Evolutionary conservation across 768 basidiomycete genomes (phyloP).

Genomic region (Mycena rebaudengoi): DNA sequence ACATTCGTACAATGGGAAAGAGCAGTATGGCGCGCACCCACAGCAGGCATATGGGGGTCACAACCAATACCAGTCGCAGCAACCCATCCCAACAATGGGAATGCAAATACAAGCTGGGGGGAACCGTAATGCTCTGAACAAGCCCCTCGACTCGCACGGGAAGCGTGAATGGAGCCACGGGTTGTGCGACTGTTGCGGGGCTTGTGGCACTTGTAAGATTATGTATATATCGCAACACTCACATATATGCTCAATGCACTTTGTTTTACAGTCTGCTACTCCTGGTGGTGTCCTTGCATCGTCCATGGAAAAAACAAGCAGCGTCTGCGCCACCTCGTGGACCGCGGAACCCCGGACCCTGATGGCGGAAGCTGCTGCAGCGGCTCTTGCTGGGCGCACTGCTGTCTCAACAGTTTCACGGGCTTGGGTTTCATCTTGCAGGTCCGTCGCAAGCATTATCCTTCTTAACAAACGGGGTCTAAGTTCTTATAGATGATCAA

Average conservation of each 20-base stretch:
- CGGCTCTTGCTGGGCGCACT: constrained; percentile 26
- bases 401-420: not conserved
- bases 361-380: constrained; percentile 40
- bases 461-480: no score
- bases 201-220: constrained; percentile 35
- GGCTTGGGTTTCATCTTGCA: constrained; percentile 21
- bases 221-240: not conserved
- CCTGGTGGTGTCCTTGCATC: constrained; percentile 50
- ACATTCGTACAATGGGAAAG: no score
- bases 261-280: constrained; percentile 29
- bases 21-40: no score
- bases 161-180: constrained; percentile 43
- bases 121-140: constrained; percentile 36
- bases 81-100: constrained; percentile 25
- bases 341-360: constrained; percentile 43
- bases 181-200: constrained; percentile 36
- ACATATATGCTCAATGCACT: not conserved
- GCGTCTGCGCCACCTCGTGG: constrained; percentile 42
- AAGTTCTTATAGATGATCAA: no score
- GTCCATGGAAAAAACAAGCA: constrained; percentile 46
- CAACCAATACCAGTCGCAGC: constrained; percentile 1
- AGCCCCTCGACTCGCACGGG: constrained; percentile 35
- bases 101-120: constrained; percentile 32
- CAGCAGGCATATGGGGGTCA: no score
- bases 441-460: no score